Evolutionary conservation across 108 stramenopile genomes (phyloP), one percentile per base, ranked within the genome.

Genomic region (Pseudonitzschia multistriata): DNA sequence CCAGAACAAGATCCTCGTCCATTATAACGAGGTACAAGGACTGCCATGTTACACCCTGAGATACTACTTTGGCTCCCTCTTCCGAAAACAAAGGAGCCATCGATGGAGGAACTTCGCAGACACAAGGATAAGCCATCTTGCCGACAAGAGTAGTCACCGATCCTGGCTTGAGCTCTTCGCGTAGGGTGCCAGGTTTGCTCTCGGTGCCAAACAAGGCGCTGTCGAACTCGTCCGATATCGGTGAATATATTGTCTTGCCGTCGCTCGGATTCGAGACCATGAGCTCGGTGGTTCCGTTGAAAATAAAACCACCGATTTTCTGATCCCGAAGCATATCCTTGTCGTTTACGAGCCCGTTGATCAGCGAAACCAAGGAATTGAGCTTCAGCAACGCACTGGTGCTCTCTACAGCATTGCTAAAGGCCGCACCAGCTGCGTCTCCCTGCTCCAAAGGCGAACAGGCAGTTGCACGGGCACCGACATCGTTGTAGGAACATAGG

Each of bases 11-110:
- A 66, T 81, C 76, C 27, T 76, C 72, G 11, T 81, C 86, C 40
- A 90, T 50, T 22, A 91, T 67, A 4, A 87, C 86, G 3, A 94
- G 72, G 70, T 94, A 94, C n/a, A 94, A 86, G 30, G 87, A 88
- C 53, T 89, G 90, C 93, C 93, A 94, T 35, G 83, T 83, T 13
- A 94, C 79, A 3, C 93, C 93, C 59, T 89, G 87, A 34, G 88
- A 83, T 28, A 85, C 81, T 31, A 89, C 82, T 47, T 88, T 85
- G n/a, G 91, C 82, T 27, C 69, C 61, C 28, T 66, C 67, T 55
- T 79, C 80, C 11, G 78, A 79, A 62, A 90, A 89, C 36, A 93
- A 76, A 17, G 74, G 66, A 28, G 85, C 73, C 67, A 73, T 70
- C 27, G 79, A 62, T 0, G 77, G 73, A 19, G 89, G 78, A 14